Evolutionary conservation across 257 asterid species (phyloP), one percentile per base, ranked within the genome.

Genomic region (Primulina tabacum): DNA sequence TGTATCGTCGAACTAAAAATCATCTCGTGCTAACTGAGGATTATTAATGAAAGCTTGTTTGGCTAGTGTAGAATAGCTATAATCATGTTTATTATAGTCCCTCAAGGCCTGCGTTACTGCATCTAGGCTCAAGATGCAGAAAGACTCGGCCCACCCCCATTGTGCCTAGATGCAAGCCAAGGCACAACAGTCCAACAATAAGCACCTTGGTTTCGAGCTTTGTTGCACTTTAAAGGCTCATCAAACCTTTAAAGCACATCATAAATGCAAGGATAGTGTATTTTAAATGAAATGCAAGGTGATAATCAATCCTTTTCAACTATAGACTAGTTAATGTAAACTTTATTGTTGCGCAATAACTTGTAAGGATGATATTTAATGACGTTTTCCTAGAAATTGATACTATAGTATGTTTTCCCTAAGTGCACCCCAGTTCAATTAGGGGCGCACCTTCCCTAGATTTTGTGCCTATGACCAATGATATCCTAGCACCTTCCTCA

Each of bases 21-120:
- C 60, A 47, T 55, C 20, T 28, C 30, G 62, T 17, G 29, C 71
- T 50, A 9, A 53, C 47, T 7, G 30, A 29, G 71, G 50, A 68
- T n/a, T n/a, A n/a, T 34, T 21, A 58, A 20, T 37, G 28, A 28
- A 60, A 38, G 20, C 33, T 32, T 38, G 37, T 53, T 60, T 21
- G 20, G 53, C 18, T 20, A 52, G 30, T 52, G 21, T 26, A n/a
- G 30, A 60, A 70, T 37, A 16, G 29, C 6, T 68, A 55, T 21
- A 38, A 47, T 43, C 55, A 43, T 43, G 14, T 18, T 43, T 43
- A 43, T 40, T 40, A 40, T 40, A 40, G 8, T 12, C 55, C 55
- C 55, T 12, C 55, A 43, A 14, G 55, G 55, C 55, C 0, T 43
- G 55, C 18, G 4, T 28, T 28, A 28, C 30, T 2, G 30, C 30